phyloP scores from a whole-genome alignment of 2,329 filamentous ascomycete species.

The Septoria petroselini region DNA sequence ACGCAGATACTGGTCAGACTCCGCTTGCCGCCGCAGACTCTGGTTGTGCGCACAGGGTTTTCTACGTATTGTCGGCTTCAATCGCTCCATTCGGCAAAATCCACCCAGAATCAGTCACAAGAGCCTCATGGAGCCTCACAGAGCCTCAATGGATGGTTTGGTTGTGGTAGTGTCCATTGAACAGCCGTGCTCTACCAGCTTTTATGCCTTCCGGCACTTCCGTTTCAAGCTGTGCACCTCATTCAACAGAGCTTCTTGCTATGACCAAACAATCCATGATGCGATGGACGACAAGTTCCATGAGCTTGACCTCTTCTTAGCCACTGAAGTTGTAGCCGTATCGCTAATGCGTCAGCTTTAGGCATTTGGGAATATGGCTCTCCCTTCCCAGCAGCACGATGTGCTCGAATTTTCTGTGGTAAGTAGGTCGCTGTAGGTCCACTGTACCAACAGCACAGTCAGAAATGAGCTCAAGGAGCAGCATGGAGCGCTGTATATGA shows the following conservation, averaged over 20 bases:
- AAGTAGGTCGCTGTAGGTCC: no score
- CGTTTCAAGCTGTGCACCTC: background rate
- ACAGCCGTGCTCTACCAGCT: background rate
- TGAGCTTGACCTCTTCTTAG: background rate
- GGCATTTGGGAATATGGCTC: background rate
- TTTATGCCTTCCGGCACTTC: background rate
- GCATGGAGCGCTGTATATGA: no score
- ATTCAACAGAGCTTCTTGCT: background rate
- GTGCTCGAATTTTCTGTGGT: no score
- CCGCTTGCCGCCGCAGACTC: no score
- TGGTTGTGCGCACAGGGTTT: no score
- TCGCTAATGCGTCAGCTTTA: background rate
- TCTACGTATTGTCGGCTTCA: no score
- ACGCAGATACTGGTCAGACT: no score
- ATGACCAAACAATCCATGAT: background rate
- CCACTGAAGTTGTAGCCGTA: background rate
- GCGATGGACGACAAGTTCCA: background rate
- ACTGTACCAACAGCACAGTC: no score
- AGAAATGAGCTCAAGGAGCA: no score
- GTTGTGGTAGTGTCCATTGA: background rate
- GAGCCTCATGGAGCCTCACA: background rate
- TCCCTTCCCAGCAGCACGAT: background rate
- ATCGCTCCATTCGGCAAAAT: no score
- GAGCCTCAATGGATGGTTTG: background rate
- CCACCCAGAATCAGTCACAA: background rate